Evolutionary conservation across 331 rosid genomes (phyloP), one percentile per base, ranked within the genome.

Genomic region (Prunus yedoensis): DNA sequence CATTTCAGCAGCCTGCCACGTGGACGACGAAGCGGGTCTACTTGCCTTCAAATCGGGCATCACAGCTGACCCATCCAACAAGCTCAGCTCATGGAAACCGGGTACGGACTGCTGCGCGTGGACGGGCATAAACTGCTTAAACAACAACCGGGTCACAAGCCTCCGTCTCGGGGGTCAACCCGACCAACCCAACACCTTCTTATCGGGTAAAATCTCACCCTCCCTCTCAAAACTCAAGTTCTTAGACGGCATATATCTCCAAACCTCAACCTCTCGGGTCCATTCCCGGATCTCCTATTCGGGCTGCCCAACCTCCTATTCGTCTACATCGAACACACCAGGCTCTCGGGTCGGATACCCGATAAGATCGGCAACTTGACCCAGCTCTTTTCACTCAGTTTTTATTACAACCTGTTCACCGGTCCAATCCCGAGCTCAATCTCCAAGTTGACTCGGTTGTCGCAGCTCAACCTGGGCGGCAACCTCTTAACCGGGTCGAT

Each of bases 391-490:
- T 81, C 81, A 0, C 52, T 91, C 3, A 85, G 96, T 67, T 51
- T 94, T 0, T 10, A 58, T 1, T 93, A 86, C 16, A 94, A 94
- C 81, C 79, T 66, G 2, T 86, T 94, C 57, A 77, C 89, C 2
- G 97, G 98, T 25, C 38, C 87, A 18, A 86, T 94, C 1, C 96
- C 98, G 66, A 82, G 79, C 69, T 91, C 97, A 0, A 57, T 94
- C 15, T 80, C 93, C 9, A 4, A 35, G 71, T 54, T 94, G 78
- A 90, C 86, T 41, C 71, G 53, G 18, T 14, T 91, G 20, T 52
- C 87, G 80, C 96, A 94, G 87, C 90, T 94, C 57, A 91, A 87
- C 13, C 98, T 94, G 38, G 98, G 90, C 10, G 64, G 72, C 41
- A 94, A 94, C 45, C 71, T 47, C 1, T 90, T 94, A 52, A 75